Evolutionary conservation across 306 rosid genomes (phyloP).

Genomic region (Vigna trinervia): DNA sequence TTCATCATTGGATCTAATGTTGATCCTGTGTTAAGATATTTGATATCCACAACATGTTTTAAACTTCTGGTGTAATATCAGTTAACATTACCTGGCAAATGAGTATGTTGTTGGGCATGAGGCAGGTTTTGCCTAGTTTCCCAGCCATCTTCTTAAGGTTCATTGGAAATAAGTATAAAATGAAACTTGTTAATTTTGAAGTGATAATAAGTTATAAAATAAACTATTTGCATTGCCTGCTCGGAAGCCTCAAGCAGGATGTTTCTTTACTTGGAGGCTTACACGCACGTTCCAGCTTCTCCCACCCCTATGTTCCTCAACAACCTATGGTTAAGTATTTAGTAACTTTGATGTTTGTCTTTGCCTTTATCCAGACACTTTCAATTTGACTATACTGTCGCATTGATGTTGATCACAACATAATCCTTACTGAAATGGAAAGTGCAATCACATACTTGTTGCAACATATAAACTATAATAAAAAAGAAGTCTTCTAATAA

Average conservation of each 20-base stretch:
- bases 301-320: neutral
- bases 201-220: slow-evolving; percentile 4
- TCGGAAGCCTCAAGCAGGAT: slow-evolving; percentile 9
- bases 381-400: neutral
- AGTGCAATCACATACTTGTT: neutral
- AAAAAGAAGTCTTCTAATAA: neutral
- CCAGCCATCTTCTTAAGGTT: slow-evolving; percentile 22
- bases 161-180: slow-evolving; percentile 8
- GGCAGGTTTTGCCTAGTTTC: slow-evolving; percentile 30
- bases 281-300: neutral
- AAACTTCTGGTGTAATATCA: slow-evolving; percentile 27
- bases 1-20: slow-evolving; percentile 9
- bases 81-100: slow-evolving; percentile 32
- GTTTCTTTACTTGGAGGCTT: slow-evolving; percentile 4
- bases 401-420: neutral
- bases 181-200: neutral
- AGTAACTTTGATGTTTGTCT: neutral
- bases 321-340: neutral
- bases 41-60: neutral
- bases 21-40: slow-evolving; percentile 10
- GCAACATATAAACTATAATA: neutral
- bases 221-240: neutral
- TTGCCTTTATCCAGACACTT: neutral
- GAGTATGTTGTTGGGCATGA: slow-evolving; percentile 20
- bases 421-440: neutral